Base-by-base conservation (phyloP, 768 basidiomycete genomes). In the Tricholoma terreum region DNA sequence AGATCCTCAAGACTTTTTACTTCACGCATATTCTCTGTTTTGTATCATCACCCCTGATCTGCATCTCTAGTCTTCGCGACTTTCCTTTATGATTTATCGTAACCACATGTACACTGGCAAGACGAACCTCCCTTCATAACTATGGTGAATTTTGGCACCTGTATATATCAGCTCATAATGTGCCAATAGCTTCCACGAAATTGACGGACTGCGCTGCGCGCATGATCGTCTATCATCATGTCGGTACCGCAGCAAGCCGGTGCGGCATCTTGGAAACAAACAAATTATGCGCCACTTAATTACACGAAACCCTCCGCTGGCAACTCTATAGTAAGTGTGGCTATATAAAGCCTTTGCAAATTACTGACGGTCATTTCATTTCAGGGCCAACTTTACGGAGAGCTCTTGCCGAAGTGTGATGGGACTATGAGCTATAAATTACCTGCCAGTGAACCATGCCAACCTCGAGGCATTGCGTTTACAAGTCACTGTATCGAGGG, bases 61-160 rank as follows among this genome's bases (percentile, higher is more conserved):
- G 61, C 63, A 67, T 65, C 40, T 67, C 62, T 67, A 67, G 51
- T 62, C 50, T 24, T 27, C 24, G 24, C 24, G 24, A 27, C 24
- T 27, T 27, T 27, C 24, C 24, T 27, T n/a, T 6, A 27, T 27
- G 24, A 27, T 46, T 46, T 27, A 4, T 21, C 19, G 19, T 21
- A 42, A 8, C 4, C 19, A 5, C 8, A 9, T 45, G 19, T 45
- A 45, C 21, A 45, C 43, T 24, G 21, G 22, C 14, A 22, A 45
- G 11, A 45, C 22, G 43, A 14, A 45, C 11, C 12, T 24, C 10
- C 24, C 24, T 27, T 27, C 24, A 27, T 27, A 27, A 27, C 24
- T 27, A 27, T 27, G 24, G 24, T 27, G 24, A 27, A 27, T 27
- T 27, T 27, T 27, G 24, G 24, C n/a, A n/a, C n/a, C n/a, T n/a